phyloP scores from a whole-genome alignment of 306 rosid genomes.

The Sindora glabra region DNA sequence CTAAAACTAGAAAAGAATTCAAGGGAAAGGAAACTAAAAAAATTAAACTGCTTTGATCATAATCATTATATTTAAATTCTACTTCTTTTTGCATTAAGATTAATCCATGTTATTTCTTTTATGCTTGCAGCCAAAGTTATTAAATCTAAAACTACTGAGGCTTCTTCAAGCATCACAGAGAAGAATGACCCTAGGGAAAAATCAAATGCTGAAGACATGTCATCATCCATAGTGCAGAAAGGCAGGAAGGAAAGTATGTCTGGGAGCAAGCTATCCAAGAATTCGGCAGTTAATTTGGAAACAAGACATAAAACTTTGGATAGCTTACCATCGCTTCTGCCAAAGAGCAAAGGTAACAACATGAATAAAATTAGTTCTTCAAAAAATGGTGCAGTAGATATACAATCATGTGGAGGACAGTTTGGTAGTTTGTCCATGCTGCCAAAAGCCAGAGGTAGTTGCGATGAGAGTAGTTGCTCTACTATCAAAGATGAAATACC shows the following conservation, averaged over 20 bases:
- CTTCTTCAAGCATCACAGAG: too few relatives aligned
- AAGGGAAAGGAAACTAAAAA: background rate
- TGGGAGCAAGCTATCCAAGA: constrained; percentile 18
- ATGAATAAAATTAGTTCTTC: too few relatives aligned
- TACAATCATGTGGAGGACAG: too few relatives aligned
- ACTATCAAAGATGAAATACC: constrained; percentile 32
- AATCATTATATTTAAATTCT: constrained; percentile 1
- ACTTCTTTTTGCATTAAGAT: constrained; percentile 5
- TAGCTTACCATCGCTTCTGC: constrained; percentile 13
- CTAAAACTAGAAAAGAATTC: background rate
- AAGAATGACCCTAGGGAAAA: constrained; percentile 20
- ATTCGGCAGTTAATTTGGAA: constrained; percentile 1
- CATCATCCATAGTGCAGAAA: constrained; percentile 26
- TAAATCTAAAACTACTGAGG: constrained; percentile 30
- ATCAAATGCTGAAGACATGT: constrained; percentile 34
- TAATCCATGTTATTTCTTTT: constrained; percentile 4
- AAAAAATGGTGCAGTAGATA: constrained; percentile 21
- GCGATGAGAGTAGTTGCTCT: constrained; percentile 35
- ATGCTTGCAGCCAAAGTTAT: constrained; percentile 37
- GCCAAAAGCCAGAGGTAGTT: too few relatives aligned
- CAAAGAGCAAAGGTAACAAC: constrained; percentile 15
- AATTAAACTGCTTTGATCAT: background rate
- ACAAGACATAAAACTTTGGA: too few relatives aligned
- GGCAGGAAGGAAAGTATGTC: constrained; percentile 17
- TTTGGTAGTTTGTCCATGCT: too few relatives aligned